Evolutionary conservation across 1,139 yeast genomes (phyloP).

Genomic region (Entelexis sorbosivorans): DNA sequence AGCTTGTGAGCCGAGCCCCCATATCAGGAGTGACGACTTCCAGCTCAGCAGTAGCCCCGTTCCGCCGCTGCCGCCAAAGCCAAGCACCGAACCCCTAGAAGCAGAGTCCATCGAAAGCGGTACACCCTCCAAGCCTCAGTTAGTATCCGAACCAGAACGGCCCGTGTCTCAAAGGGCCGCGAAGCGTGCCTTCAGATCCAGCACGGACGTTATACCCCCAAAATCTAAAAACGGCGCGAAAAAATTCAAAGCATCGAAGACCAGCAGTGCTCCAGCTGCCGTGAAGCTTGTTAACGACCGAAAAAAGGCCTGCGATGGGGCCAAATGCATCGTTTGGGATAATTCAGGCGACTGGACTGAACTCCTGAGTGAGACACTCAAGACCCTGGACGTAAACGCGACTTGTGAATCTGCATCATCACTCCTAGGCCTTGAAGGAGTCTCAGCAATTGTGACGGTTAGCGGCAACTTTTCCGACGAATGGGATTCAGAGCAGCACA

Average conservation of each 20-base stretch:
- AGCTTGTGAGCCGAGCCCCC: not conserved
- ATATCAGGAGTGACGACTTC: too few species aligned
- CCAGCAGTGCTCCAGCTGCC: slow-evolving; percentile 6
- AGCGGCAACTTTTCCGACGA: slow-evolving; percentile 13
- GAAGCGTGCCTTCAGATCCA: not conserved
- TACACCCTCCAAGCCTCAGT: not conserved
- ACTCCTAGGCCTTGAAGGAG: slow-evolving; percentile 2
- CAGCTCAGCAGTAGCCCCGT: not conserved
- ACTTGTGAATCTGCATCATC: not conserved
- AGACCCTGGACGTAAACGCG: not conserved
- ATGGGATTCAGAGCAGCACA: slow-evolving; percentile 10
- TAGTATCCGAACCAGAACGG: not conserved
- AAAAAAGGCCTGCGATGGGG: slow-evolving; percentile 2
- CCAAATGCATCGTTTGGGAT: not conserved
- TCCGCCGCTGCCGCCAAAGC: not conserved
- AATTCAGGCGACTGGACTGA: not conserved
- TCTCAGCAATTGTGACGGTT: slow-evolving; percentile 4
- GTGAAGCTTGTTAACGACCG: slow-evolving; percentile 10
- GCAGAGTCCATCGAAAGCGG: not conserved
- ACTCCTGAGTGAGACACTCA: slow-evolving; percentile 2
- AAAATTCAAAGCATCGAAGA: not conserved
- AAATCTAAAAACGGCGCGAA: not conserved
- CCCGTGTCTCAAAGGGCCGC: not conserved
- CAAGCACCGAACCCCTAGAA: not conserved
- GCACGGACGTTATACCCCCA: not conserved